These are phyloP conservation scores for Solanum clarkiae DNA, from an alignment of 257 asterid species.

Conservation along the genomic window DNA sequence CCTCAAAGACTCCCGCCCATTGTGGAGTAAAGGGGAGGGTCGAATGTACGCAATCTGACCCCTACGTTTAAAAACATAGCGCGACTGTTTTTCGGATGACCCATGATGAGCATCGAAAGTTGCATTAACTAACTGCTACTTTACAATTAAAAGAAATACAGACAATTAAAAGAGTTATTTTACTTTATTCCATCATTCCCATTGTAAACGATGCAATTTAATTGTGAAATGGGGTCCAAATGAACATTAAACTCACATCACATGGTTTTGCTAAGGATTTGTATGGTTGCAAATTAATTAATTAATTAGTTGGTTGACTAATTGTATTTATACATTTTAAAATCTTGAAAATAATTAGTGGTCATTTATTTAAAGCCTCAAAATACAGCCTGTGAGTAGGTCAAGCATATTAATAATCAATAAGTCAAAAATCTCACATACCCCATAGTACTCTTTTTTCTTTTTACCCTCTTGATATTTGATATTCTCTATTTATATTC, in stretches of 20 bases:
- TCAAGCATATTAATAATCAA: constrained; percentile 5
- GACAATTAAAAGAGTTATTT: no score
- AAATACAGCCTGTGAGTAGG: constrained; percentile 22
- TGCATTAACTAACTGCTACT: no score
- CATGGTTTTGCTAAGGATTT: constrained; percentile 4
- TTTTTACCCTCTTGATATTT: no score
- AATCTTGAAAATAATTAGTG: background rate
- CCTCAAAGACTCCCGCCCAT: no score
- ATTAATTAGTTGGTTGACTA: constrained; percentile 4
- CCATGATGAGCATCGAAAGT: no score
- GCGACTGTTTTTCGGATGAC: no score
- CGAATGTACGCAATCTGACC: no score
- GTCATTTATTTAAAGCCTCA: constrained; percentile 1
- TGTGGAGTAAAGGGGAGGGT: no score
- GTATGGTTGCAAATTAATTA: background rate
- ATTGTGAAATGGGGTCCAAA: constrained; percentile 2
- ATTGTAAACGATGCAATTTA: background rate
- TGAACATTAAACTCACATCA: constrained; percentile 7
- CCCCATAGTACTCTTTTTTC: background rate
- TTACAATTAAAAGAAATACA: no score
- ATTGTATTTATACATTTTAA: background rate
- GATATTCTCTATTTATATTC: no score
- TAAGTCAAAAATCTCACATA: background rate
- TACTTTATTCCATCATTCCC: no score
- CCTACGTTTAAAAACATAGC: no score